Base-by-base conservation (phyloP, 345 rosid species). In the Melastoma malabathricum region DNA sequence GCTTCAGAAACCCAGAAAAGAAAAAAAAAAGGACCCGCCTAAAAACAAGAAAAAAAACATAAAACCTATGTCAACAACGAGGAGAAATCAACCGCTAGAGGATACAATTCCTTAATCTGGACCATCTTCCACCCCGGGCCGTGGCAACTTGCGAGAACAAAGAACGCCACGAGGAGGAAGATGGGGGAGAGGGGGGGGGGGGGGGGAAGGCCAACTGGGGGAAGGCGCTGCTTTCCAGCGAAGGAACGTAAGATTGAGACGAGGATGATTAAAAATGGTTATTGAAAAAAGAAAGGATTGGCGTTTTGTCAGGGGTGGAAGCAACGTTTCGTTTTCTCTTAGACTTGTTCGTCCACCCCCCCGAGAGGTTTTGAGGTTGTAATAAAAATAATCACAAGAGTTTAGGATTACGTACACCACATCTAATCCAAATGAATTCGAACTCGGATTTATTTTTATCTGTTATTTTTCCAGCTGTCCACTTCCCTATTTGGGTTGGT, bases 21-120 rank as follows among this genome's bases (percentile, higher is more conserved):
- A 50, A 25, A 15, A 1, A 15, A 1, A 22, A 22, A 22, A 2
- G 25, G 25, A 22, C 25, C 25, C 25, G 4, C 2, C 34, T 15
- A 31, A 31, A 17, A 2, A 6, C 2, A 43, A 18, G 55, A 51
- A 9, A 51, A 27, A 12, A 22, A 43, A 6, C 25, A 10, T 17
- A 1, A 8, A 13, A 34, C 43, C 5, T 44, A 51, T 10, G 31
- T 34, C n/a, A 34, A 29, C 9, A 31, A 10, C 55, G 25, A 43
- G 16, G 44, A 34, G 25, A 51, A 31, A 59, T 14, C 15, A 54
- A 18, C 3, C 13, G 27, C 13, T 25, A 47, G 58, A 76, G 84
- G 89, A 82, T 82, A 82, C 89, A 82, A 76, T 61, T 82, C 89
- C 67, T 72, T 82, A 59, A 76, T 65, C 45, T 78, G 84, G 49